Evolutionary conservation across 2,329 filamentous ascomycete genomes (phyloP), one percentile per base, ranked within the genome.

Genomic region (Colletotrichum orbiculare): DNA sequence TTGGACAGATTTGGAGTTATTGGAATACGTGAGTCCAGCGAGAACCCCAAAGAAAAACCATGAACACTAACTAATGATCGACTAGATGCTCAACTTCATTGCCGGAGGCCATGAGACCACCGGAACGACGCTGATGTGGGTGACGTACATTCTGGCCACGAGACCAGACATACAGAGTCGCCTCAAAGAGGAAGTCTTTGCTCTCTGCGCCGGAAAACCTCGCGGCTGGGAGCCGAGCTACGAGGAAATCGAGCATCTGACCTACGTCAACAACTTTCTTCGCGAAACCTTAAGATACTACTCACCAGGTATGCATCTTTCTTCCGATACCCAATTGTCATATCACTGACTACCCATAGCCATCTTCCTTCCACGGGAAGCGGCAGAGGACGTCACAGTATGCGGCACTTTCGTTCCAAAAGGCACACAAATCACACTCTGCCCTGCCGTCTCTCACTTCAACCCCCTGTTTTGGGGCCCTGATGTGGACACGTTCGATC

Each of bases 201-300:
- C 25, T 10, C 75, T 81, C 8, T 81, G 78, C 70, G 74, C 69
- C 33, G 66, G 74, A 69, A 69, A 70, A 25, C 59, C 66, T n/a
- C 63, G 48, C 25, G 67, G 61, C 7, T 79, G 78, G 78, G 34
- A 70, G 33, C 68, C 69, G 8, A 72, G 74, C 48, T 80, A 76
- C 60, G 78, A 77, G 12, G 77, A 81, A 55, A 72, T 79, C 10
- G 69, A 66, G 41, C 46, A 72, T 81, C 91, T 63, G 85, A 87
- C 71, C 3, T 79, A 78, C 63, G 66, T 80, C 11, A 74, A 77
- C 66, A 77, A 76, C 45, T 77, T 80, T 7, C 72, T 74, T 64
- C 77, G 70, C 64, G 78, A 81, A 68, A 68, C 78, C 8, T 58
- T 80, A 25, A 74, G 78, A 5, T 74, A 76, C 67, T 77, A 74